Evolutionary conservation across 1,284 basidiomycete genomes (phyloP).

Genomic region (Veloboletus limbatus): DNA sequence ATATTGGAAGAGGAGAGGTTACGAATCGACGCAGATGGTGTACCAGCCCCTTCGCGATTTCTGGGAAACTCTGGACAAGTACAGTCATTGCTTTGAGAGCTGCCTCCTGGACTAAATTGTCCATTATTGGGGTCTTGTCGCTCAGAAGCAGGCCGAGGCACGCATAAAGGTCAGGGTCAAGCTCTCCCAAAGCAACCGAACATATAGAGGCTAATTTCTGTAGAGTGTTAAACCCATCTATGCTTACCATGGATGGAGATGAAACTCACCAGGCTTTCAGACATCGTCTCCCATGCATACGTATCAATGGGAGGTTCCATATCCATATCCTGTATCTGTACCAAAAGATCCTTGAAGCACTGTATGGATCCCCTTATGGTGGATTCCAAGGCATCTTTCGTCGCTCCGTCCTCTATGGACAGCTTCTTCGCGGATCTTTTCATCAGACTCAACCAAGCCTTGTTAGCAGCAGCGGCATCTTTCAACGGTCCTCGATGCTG

Average conservation of each 20-base stretch:
- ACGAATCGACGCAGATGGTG: conserved; percentile 85
- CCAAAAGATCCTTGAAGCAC: conserved; percentile 69
- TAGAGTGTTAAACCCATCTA: neutral
- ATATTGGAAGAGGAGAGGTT: conserved; percentile 83
- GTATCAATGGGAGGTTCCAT: conserved; percentile 72
- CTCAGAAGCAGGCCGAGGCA: conserved; percentile 78
- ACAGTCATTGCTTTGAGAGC: conserved; percentile 80
- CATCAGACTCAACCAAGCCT: conserved; percentile 72
- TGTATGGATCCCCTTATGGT: conserved; percentile 63
- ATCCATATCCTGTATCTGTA: conserved; percentile 79
- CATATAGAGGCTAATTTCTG: conserved; percentile 90
- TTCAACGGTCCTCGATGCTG: conserved; percentile 40
- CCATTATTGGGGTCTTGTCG: conserved; percentile 76
- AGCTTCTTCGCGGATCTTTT: conserved; percentile 46
- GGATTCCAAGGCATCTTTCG: conserved; percentile 43
- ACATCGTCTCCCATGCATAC: conserved; percentile 87
- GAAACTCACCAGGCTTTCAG: conserved; percentile 65
- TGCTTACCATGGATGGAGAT: neutral
- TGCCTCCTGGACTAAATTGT: conserved; percentile 81
- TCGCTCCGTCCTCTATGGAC: conserved; percentile 34
- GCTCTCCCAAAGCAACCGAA: conserved; percentile 67
- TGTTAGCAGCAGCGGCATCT: conserved; percentile 78
- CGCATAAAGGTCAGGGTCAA: conserved; percentile 70
- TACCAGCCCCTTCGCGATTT: conserved; percentile 75
- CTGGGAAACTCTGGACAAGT: conserved; percentile 82